These are phyloP conservation scores for Acanthamoeba triangularis DNA, from an alignment of 208 protist genomes.

Conservation along the genomic window DNA sequence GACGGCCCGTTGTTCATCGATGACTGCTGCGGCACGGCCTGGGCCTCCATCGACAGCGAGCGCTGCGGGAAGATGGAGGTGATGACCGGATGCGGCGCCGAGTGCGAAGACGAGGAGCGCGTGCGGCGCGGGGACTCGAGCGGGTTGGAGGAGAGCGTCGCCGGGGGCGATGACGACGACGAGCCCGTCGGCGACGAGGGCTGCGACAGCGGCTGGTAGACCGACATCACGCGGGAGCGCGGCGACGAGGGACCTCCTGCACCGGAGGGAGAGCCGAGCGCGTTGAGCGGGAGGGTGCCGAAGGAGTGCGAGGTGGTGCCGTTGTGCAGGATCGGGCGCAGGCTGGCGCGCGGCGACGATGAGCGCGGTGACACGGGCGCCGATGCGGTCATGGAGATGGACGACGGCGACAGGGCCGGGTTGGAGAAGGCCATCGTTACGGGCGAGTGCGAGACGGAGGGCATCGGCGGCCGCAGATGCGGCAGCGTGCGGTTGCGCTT, in stretches of 20 bases:
- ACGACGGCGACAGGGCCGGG: not conserved
- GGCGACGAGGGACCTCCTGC: not conserved
- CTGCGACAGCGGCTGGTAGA: not conserved
- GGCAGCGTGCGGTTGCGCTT: slow-evolving; percentile 34
- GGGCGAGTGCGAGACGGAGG: not conserved
- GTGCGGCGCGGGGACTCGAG: slow-evolving; percentile 32
- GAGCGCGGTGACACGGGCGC: not conserved
- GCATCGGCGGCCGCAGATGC: slow-evolving; percentile 10
- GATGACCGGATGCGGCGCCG: not conserved
- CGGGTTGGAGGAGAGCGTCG: not conserved
- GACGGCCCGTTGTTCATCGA: not conserved
- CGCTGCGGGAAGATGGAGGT: not conserved
- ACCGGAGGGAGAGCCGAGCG: not conserved
- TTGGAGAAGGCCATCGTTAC: not conserved
- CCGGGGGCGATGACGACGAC: not conserved
- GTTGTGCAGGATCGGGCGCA: not conserved
- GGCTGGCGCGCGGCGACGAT: not conserved
- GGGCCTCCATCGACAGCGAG: not conserved
- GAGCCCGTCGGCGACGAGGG: not conserved
- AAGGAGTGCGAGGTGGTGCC: slow-evolving; percentile 18
- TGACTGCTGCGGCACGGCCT: too few relatives aligned
- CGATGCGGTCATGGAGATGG: not conserved
- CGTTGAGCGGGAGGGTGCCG: not conserved
- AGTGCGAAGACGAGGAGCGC: not conserved
- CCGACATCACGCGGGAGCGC: not conserved